Evolutionary conservation across 164 flowering plant species (phyloP).

Genomic region (Piper betle): DNA sequence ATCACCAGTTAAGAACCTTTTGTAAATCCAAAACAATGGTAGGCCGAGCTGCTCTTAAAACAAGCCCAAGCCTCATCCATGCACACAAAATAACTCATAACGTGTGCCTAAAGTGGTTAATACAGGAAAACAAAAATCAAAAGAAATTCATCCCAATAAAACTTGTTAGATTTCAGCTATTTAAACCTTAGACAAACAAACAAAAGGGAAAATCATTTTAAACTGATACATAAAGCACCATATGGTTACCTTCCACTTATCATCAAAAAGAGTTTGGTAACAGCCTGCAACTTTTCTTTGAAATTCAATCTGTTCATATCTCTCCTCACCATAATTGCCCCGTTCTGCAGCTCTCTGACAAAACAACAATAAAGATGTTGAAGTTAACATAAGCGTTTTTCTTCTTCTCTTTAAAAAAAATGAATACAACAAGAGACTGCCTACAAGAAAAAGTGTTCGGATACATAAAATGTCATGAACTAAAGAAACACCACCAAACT

Average conservation of each 20-base stretch:
- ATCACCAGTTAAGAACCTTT: too few relatives aligned
- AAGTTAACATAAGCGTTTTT: background rate
- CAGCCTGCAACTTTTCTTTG: conserved; percentile 52
- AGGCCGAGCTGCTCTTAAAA: too few relatives aligned
- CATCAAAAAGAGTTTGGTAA: conserved; percentile 46
- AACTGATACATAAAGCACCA: background rate
- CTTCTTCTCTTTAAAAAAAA: background rate
- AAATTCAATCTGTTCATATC: conserved; percentile 82
- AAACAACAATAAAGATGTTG: background rate
- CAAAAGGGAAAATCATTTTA: background rate
- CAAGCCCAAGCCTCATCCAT: too few relatives aligned
- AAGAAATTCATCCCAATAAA: too few relatives aligned
- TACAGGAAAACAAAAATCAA: background rate
- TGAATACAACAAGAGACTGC: background rate
- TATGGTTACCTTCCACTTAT: conserved; percentile 63
- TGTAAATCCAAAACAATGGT: too few relatives aligned
- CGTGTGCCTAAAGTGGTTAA: background rate
- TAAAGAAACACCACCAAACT: too few relatives aligned
- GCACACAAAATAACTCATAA: too few relatives aligned
- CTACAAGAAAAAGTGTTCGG: too few relatives aligned
- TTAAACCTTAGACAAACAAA: background rate
- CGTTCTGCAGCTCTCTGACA: conserved; percentile 81
- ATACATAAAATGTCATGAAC: too few relatives aligned
- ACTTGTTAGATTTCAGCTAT: too few relatives aligned
- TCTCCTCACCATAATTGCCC: conserved; percentile 85